Conservation (phyloP, 805 yeast species). For the Candida endomychidarum region DNA sequence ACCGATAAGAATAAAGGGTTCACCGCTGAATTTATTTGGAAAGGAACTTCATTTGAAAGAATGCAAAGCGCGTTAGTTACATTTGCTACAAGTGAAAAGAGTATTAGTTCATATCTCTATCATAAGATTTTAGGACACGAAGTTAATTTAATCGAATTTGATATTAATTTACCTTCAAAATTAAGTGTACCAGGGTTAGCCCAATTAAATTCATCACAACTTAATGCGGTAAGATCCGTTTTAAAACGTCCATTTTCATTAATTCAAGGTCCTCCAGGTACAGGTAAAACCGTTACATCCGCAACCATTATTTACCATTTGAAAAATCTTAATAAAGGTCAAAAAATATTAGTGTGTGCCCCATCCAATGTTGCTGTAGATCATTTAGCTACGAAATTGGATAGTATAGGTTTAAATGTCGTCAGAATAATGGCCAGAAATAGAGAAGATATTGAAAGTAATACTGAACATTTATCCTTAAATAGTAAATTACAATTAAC, state of each 20-base stretch:
- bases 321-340: constrained; percentile 55
- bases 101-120: constrained; percentile 73
- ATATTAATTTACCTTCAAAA: constrained; percentile 57
- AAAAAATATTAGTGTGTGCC: constrained; percentile 79
- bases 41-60: constrained; percentile 76
- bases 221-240: constrained; percentile 69
- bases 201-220: constrained; percentile 74
- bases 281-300: constrained; percentile 93
- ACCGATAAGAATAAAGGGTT: constrained; percentile 62
- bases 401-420: constrained; percentile 70
- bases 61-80: constrained; percentile 75
- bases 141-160: constrained; percentile 60
- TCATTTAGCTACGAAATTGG: constrained; percentile 75
- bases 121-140: constrained; percentile 81
- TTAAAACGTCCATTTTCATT: constrained; percentile 71
- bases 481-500: constrained; percentile 54
- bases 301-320: constrained; percentile 84
- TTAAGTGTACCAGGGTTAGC: constrained; percentile 68
- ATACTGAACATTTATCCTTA: constrained; percentile 57
- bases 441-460: constrained; percentile 76
- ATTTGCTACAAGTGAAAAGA: constrained; percentile 69
- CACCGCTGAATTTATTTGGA: constrained; percentile 88
- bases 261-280: constrained; percentile 83
- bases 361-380: constrained; percentile 96
- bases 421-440: constrained; percentile 74